A percentile compares a stretch with the other conserved stretches of the same genome.
Conservation (phyloP, 2,329 filamentous ascomycete species). For the Penicillium sp. region DNA sequence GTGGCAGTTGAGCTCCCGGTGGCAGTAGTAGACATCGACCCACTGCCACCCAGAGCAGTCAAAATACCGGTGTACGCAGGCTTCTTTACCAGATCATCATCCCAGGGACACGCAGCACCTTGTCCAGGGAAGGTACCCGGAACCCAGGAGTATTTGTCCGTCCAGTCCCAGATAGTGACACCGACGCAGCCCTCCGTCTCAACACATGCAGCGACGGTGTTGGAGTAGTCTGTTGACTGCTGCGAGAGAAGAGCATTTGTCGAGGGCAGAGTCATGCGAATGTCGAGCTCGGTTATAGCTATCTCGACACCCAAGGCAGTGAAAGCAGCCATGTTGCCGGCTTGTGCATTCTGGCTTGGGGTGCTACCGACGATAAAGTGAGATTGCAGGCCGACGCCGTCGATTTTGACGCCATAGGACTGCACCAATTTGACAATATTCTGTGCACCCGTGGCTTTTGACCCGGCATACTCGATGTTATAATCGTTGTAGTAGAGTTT, state of each 20-base stretch:
- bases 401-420: constrained; percentile 43
- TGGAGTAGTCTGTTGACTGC: constrained; percentile 34
- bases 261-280: constrained; percentile 43
- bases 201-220: constrained; percentile 32
- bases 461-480: constrained; percentile 41
- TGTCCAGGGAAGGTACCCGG: constrained; percentile 43
- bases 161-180: constrained; percentile 44
- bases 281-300: constrained; percentile 50
- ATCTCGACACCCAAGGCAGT: constrained; percentile 41
- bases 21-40: constrained; percentile 8
- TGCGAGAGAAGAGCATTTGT: constrained; percentile 26
- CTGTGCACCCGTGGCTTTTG: constrained; percentile 36
- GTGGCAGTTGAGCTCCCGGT: constrained; percentile 15
- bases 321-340: constrained; percentile 39
- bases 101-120: constrained; percentile 48
- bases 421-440: constrained; percentile 41
- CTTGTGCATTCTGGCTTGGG: constrained; percentile 40
- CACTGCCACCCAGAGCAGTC: constrained; percentile 22
- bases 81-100: constrained; percentile 48
- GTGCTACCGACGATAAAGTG: constrained; percentile 43
- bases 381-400: constrained; percentile 49
- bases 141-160: constrained; percentile 49
- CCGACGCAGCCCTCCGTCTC: constrained; percentile 33
- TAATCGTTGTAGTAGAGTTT: constrained; percentile 50
- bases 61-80: constrained; percentile 43